phyloP scores from a whole-genome alignment of 1,284 basidiomycete species.

The Ustilago crameri region DNA sequence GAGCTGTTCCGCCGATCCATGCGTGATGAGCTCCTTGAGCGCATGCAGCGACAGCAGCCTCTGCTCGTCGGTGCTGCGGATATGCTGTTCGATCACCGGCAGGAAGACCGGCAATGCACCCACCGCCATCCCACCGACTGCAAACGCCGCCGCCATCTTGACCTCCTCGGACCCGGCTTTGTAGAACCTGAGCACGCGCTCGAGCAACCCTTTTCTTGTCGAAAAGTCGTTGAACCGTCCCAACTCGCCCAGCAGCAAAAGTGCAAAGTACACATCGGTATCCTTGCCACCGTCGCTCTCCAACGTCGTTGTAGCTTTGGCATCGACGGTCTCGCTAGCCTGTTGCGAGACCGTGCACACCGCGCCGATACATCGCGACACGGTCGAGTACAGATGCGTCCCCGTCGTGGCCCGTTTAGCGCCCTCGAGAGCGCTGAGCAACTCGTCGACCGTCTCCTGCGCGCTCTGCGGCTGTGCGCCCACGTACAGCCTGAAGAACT shows the following conservation, averaged over 20 bases:
- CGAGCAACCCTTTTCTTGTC: conserved; percentile 15
- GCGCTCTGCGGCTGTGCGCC: conserved; percentile 74
- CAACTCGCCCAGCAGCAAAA: conserved; percentile 59
- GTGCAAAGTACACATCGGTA: conserved; percentile 48
- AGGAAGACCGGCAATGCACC: conserved; percentile 87
- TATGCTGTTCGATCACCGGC: conserved; percentile 82
- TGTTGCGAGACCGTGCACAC: conserved; percentile 39
- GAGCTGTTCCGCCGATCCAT: conserved; percentile 83
- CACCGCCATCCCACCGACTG: conserved; percentile 87
- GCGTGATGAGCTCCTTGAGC: conserved; percentile 93
- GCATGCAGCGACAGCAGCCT: conserved; percentile 81
- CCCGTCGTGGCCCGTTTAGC: conserved; percentile 28
- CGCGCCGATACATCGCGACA: conserved; percentile 60
- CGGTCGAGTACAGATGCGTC: conserved; percentile 49
- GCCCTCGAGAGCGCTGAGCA: conserved; percentile 35
- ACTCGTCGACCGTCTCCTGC: conserved; percentile 32
- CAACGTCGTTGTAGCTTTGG: conserved; percentile 25
- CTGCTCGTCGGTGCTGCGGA: conserved; percentile 70
- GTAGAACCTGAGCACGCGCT: conserved; percentile 51
- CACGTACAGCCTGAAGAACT: conserved; percentile 84
- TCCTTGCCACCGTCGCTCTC: conserved; percentile 37
- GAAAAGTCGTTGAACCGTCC: conserved; percentile 57
- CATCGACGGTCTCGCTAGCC: conserved; percentile 33
- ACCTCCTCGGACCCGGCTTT: conserved; percentile 54
- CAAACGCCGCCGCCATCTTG: conserved; percentile 57